Percentiles rank a stretch among this genome's conserved stretches.
Conservation (phyloP, 345 rosid genomes). For the Arabidopsis suecica region DNA sequence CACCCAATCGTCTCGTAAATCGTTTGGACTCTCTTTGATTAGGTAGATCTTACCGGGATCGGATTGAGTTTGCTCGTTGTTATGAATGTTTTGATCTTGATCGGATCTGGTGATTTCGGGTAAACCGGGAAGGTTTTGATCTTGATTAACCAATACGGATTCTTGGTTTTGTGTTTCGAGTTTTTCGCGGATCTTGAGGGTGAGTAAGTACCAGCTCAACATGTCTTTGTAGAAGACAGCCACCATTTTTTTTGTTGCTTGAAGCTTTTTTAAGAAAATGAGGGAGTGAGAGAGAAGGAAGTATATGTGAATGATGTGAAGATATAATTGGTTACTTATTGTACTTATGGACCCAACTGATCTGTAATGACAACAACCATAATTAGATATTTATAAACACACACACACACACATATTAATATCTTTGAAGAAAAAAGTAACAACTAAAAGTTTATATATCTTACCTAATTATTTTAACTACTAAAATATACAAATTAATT, state of each 20-base stretch:
- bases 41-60: conserved; percentile 44
- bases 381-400: conserved; percentile 15
- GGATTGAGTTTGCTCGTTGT: conserved; percentile 42
- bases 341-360: conserved; percentile 40
- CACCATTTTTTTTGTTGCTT: conserved; percentile 39
- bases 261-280: conserved; percentile 23
- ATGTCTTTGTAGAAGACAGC: conserved; percentile 49
- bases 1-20: conserved; percentile 67
- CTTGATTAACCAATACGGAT: conserved; percentile 11
- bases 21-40: conserved; percentile 35
- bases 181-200: conserved; percentile 45
- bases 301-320: conserved; percentile 21
- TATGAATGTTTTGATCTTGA: conserved; percentile 36
- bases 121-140: conserved; percentile 3
- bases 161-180: conserved; percentile 34
- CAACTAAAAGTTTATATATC: neutral
- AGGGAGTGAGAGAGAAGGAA: conserved; percentile 18
- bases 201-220: conserved; percentile 49
- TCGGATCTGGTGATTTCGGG: conserved; percentile 27
- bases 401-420: neutral
- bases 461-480: neutral
- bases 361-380: conserved; percentile 43
- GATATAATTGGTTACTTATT: conserved; percentile 31
- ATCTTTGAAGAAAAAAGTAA: neutral
- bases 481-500: neutral